These are phyloP conservation scores for Pythium insidiosum DNA, from an alignment of 352 stramenopile species.

Conservation along the genomic window DNA sequence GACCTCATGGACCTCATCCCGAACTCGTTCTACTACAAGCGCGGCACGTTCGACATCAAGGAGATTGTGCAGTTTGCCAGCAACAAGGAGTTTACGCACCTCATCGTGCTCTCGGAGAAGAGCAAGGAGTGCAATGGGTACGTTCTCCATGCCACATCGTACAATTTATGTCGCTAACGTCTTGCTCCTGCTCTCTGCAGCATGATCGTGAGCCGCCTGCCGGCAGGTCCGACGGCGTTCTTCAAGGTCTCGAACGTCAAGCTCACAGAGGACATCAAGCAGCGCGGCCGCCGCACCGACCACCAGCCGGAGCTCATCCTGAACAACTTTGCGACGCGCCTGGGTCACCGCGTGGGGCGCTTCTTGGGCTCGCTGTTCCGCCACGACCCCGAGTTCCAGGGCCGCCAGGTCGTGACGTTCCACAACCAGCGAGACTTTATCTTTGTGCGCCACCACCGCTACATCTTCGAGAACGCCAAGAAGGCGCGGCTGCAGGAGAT, in stretches of 20 bases:
- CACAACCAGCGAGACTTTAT: constrained; percentile 99
- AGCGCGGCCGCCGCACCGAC: constrained; percentile 87
- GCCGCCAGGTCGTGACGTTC: constrained; percentile 98
- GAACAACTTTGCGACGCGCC: constrained; percentile 98
- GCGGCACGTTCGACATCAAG: constrained; percentile 88
- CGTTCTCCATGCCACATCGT: constrained; percentile 8
- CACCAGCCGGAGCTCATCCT: constrained; percentile 98
- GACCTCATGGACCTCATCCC: constrained; percentile 97
- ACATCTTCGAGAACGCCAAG: constrained; percentile 96
- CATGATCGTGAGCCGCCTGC: constrained; percentile 89
- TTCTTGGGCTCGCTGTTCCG: constrained; percentile 98
- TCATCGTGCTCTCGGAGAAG: constrained; percentile 98
- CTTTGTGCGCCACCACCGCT: constrained; percentile 98
- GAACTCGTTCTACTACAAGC: constrained; percentile 99
- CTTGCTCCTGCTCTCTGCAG: constrained; percentile 17
- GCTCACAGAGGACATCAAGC: constrained; percentile 91
- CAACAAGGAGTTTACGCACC: constrained; percentile 98
- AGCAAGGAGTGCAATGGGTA: constrained; percentile 91
- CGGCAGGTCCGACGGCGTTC: constrained; percentile 95
- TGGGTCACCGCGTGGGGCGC: constrained; percentile 95
- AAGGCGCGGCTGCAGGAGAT: constrained; percentile 97
- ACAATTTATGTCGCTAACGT: too few relatives aligned
- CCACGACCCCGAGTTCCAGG: constrained; percentile 95
- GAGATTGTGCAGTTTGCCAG: constrained; percentile 93
- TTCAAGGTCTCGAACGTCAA: constrained; percentile 99